Evolutionary conservation across 2,329 filamentous ascomycete genomes (phyloP), one percentile per base, ranked within the genome.

Genomic region (Orbilia ellipsospora): DNA sequence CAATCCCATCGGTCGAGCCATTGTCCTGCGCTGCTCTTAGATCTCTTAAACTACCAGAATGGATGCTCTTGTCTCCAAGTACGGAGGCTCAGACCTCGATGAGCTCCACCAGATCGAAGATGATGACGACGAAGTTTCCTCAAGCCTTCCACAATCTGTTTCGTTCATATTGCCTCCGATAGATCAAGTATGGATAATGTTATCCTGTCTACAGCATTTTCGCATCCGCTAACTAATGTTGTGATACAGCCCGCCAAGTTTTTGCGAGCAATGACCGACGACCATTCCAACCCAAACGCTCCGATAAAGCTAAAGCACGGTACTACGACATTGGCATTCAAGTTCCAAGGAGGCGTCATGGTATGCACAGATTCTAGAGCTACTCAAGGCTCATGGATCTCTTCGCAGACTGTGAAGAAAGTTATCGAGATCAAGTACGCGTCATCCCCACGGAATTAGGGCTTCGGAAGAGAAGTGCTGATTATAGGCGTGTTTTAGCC

Each of bases 291-390:
- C 87, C 93, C 95, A 74, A 89, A 92, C 84, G 97, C 94, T 84
- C 95, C 95, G 80, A 99, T 99, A 88, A 99, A 99, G 88, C 94
- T 99, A 81, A 95, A 95, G 78, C 95, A 99, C 88, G 95, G 95
- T 82, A 99, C 95, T 77, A 99, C 95, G 73, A 99, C 95, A 62
- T 90, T 99, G 77, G 94, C 94, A 78, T 99, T 99, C 88, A 90
- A 94, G 82, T 99, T 98, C 88, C 90, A 98, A 85, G 94, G 94
- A 81, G 95, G 95, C 82, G 98, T 99, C 85, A 96, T 99, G 82
- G 94, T 99, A 62, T 94, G 94, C 65, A 99, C 95, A 73, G 95
- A 99, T 85, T 99, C 95, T 75, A 90, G 95, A 85, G 95, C 95
- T 75, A 97, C 95, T 56, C 94, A 95, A 31, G 95, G 95, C 81